Percentiles rank a stretch among this genome's conserved stretches.
phyloP scores from a whole-genome alignment of 345 rosid species.

The Rhodamnia rubescens region DNA sequence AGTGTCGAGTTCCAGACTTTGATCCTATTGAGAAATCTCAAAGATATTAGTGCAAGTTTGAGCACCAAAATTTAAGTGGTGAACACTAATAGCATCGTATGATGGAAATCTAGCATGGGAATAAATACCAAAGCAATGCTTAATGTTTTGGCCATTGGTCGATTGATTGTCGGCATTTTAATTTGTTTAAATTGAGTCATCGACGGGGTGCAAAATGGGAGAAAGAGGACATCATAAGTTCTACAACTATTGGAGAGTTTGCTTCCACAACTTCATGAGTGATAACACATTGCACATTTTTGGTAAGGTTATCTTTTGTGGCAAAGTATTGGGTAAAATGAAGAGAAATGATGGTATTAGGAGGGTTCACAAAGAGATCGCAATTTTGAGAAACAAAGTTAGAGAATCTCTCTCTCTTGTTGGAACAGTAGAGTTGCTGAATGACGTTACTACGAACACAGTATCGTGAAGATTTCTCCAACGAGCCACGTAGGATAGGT shows the following conservation, averaged over 20 bases:
- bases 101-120: not conserved
- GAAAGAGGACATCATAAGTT: not conserved
- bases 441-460: too few relatives aligned
- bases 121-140: not conserved
- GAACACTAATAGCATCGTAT: not conserved
- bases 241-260: not conserved
- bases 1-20: not conserved
- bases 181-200: not conserved
- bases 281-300: too few relatives aligned
- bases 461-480: too few relatives aligned
- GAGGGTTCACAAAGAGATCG: not conserved
- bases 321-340: not conserved
- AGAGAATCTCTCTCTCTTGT: not conserved
- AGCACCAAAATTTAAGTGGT: not conserved
- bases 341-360: not conserved
- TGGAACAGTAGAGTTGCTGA: too few relatives aligned
- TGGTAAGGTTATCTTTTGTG: not conserved
- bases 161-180: not conserved
- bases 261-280: not conserved
- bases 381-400: too few relatives aligned
- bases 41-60: not conserved
- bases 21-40: not conserved
- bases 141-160: not conserved
- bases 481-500: too few relatives aligned
- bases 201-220: not conserved